Conservation (phyloP, 2,329 filamentous ascomycete species). For the Neofusicoccum ribis region DNA sequence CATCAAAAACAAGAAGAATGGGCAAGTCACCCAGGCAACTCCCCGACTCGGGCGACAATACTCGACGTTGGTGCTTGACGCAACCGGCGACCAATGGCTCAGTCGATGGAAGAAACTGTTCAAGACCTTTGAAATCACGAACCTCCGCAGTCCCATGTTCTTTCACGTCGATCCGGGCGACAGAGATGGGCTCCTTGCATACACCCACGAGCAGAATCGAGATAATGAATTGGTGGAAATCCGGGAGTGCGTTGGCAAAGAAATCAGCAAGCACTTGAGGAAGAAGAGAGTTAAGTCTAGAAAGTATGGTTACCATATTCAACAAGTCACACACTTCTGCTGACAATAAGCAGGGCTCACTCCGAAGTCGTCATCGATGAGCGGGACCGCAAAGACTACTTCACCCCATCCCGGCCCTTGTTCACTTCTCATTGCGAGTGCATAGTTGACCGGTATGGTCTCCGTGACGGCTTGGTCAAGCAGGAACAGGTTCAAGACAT, state of each 20-base stretch:
- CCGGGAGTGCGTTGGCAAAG: slow-evolving; percentile 72
- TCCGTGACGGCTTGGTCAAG: slow-evolving; percentile 58
- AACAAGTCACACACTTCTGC: not conserved
- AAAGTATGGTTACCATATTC: slow-evolving; percentile 39
- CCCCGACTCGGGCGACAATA: slow-evolving; percentile 26
- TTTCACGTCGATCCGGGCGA: slow-evolving; percentile 79
- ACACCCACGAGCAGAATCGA: slow-evolving; percentile 62
- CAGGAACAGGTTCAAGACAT: slow-evolving; percentile 64
- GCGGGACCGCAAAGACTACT: slow-evolving; percentile 50
- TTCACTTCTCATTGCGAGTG: slow-evolving; percentile 45
- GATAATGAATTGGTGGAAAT: slow-evolving; percentile 69
- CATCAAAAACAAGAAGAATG: slow-evolving; percentile 55
- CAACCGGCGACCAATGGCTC: slow-evolving; percentile 65
- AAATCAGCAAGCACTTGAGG: slow-evolving; percentile 73
- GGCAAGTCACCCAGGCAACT: slow-evolving; percentile 29
- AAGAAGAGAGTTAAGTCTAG: slow-evolving; percentile 60
- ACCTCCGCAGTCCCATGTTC: slow-evolving; percentile 78
- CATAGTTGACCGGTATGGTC: slow-evolving; percentile 42
- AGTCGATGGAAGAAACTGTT: slow-evolving; percentile 70
- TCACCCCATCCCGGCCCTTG: slow-evolving; percentile 41
- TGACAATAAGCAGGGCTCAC: slow-evolving; percentile 20
- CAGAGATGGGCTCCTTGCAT: slow-evolving; percentile 70
- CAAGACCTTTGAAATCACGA: slow-evolving; percentile 65
- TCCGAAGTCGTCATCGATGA: slow-evolving; percentile 44
- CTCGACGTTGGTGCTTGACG: slow-evolving; percentile 67